A percentile compares a stretch with the other conserved stretches of the same genome.
Evolutionary conservation across 148 eudicot species (phyloP).

Genomic region (Salicornia ramosissima): DNA sequence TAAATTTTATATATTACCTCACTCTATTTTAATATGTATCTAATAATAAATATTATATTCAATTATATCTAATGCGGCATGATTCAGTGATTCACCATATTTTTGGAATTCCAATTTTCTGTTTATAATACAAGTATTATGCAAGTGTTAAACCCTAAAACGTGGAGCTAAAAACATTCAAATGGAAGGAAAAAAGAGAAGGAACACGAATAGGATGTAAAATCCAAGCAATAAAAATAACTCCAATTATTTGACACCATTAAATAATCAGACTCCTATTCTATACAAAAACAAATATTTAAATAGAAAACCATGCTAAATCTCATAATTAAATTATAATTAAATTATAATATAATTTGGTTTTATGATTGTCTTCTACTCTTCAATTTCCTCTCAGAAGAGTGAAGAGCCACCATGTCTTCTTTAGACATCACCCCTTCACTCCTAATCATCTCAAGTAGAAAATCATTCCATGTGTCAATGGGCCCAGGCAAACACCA

Average conservation of each 20-base stretch:
- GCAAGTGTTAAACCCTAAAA: too few species aligned
- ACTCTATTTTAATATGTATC: too few species aligned
- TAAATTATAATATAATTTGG: not conserved
- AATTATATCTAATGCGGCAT: too few species aligned
- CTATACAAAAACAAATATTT: not conserved
- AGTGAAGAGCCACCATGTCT: conserved; percentile 20
- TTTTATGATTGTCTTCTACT: not conserved
- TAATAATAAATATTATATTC: too few species aligned
- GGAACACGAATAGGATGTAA: not conserved
- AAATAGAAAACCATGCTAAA: not conserved
- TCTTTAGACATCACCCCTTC: conserved; percentile 24
- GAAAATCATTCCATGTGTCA: conserved; percentile 50
- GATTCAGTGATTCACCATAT: too few species aligned
- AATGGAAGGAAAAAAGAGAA: not conserved
- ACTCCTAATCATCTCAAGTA: conserved; percentile 43
- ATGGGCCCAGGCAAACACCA: conserved; percentile 70
- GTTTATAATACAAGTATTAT: too few species aligned
- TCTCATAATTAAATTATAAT: not conserved
- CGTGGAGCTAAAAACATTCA: too few species aligned
- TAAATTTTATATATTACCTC: too few species aligned
- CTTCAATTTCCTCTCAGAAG: conserved; percentile 16
- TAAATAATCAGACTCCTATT: too few species aligned
- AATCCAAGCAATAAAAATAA: not conserved
- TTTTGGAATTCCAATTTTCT: too few species aligned
- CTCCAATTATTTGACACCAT: not conserved